Evolutionary conservation across 257 asterid species (phyloP).

Genomic region (Penstemon newberryi): DNA sequence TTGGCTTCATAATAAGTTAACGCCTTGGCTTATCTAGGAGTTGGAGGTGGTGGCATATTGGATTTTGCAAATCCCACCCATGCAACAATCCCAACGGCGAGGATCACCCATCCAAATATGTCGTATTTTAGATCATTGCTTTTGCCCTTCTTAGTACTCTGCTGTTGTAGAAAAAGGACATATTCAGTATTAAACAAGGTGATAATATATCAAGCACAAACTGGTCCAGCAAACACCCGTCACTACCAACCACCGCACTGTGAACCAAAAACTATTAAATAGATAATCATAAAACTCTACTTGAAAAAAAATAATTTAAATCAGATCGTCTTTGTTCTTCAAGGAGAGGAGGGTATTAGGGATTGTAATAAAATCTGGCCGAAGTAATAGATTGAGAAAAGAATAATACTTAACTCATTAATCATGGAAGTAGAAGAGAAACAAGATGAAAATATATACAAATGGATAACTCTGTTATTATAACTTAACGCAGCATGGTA

Average conservation of each 20-base stretch:
- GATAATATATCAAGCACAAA: not conserved
- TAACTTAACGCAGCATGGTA: too few species aligned
- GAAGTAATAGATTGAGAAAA: too few species aligned
- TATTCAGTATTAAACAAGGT: slow-evolving; percentile 5
- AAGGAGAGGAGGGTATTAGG: too few species aligned
- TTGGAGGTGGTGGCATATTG: slow-evolving; percentile 50
- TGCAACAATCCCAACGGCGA: slow-evolving; percentile 52
- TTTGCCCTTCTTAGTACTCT: slow-evolving; percentile 47
- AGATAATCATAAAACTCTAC: not conserved
- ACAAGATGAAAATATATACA: too few species aligned
- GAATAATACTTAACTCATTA: too few species aligned
- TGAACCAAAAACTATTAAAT: not conserved
- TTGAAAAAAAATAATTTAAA: too few species aligned
- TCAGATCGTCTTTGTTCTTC: too few species aligned
- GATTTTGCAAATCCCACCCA: slow-evolving; percentile 65
- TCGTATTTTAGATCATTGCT: slow-evolving; percentile 55
- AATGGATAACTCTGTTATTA: too few species aligned
- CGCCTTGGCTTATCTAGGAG: slow-evolving; percentile 33
- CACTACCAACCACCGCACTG: not conserved
- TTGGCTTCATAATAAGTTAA: slow-evolving; percentile 10
- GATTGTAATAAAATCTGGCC: too few species aligned
- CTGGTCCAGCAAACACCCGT: slow-evolving; percentile 2
- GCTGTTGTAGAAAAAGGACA: slow-evolving; percentile 32
- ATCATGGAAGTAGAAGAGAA: too few species aligned
- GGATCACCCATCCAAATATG: slow-evolving; percentile 60